These are phyloP conservation scores for Nakaseomyces uthaithaninus DNA, from an alignment of 1,139 yeast genomes.

Conservation along the genomic window DNA sequence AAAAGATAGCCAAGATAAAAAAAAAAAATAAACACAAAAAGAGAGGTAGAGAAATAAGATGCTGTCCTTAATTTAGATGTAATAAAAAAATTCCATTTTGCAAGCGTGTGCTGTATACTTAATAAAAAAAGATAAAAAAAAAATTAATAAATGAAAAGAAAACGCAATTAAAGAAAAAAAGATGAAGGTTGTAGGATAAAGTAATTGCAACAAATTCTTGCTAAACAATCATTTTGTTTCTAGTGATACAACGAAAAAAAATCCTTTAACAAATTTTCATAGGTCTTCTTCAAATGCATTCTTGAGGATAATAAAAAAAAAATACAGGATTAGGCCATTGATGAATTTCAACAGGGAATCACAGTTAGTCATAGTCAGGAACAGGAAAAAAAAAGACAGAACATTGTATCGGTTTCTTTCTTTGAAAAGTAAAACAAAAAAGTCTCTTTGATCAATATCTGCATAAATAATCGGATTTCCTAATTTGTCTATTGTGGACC, in stretches of 20 bases:
- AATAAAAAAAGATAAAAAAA: conserved; percentile 3
- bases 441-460: too few species aligned
- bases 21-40: background rate
- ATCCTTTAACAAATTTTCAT: too few species aligned
- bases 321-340: too few species aligned
- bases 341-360: too few species aligned
- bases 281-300: background rate
- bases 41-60: background rate
- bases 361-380: background rate
- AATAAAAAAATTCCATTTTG: conserved; percentile 3
- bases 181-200: too few species aligned
- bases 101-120: conserved; percentile 5
- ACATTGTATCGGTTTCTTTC: too few species aligned
- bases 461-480: too few species aligned
- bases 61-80: background rate
- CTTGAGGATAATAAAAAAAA: conserved; percentile 3
- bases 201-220: too few species aligned
- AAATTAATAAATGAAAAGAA: conserved; percentile 1
- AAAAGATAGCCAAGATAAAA: too few species aligned
- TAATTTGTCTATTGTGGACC: conserved; percentile 4
- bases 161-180: background rate
- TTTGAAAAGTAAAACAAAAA: background rate
- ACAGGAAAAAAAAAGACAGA: background rate
- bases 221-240: too few species aligned
- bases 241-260: too few species aligned